Evolutionary conservation across 495 filamentous ascomycete genomes (phyloP), one percentile per base, ranked within the genome.

Genomic region (Friedmanniomyces simplex): DNA sequence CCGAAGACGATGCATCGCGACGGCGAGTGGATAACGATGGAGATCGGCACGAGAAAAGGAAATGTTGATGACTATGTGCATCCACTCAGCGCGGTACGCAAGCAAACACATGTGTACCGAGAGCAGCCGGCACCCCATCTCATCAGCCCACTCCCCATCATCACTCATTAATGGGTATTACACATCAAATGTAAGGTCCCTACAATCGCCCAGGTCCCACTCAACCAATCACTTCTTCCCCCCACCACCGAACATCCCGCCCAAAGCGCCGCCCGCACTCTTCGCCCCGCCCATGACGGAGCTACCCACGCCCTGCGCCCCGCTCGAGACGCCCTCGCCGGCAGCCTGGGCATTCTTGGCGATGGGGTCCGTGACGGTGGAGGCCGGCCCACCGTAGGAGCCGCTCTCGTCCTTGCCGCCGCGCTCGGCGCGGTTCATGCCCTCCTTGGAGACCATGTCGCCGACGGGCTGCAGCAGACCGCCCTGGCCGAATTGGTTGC

Each of bases 401-500:
- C 82, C 82, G 22, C 73, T 63, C 1, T 82, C 79, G 56, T 84
- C 78, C 64, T 81, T 84, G 5, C 82, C 82, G 11, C 73, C 68
- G 2, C 83, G 69, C 67, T 88, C 84, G 50, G 74, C 72, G 8
- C 82, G 75, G 65, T 83, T 85, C 54, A 86, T 61, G 10, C 82
- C 84, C 58, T 87, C 82, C 52, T 81, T 79, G 0, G 81, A 84
- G 0, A 66, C 65, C 3, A 75, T 22, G 60, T 86, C 76, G 18
- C 85, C 84, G 26, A 83, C 70, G 13, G 82, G 82, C 43, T 79
- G 72, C 0, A 76, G 72, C 1, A 87, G 63, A 0, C 85, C 83
- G 51, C 78, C 81, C 52, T 84, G 80, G 34, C 85, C 82, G 13
- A 86, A 63, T 54, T 84, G 82, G 54, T 77, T 77, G 4, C 75